Conservation (phyloP, 805 yeast genomes). For the Cyberlindnera xylosilytica region DNA sequence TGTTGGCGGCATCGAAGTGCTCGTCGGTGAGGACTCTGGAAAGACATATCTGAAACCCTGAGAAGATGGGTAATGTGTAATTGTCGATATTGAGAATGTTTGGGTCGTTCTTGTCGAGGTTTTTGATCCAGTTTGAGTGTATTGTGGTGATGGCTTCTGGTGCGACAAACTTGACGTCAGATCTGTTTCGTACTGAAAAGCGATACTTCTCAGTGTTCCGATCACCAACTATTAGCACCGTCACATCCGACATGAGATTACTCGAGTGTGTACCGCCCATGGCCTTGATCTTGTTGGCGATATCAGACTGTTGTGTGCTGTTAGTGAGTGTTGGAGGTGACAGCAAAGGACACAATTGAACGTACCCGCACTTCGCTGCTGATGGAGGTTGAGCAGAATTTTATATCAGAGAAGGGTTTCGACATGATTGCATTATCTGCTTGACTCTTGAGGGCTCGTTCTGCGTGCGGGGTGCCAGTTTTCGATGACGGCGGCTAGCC, state of each 20-base stretch:
- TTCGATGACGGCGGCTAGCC: too few relatives aligned
- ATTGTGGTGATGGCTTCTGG: slow-evolving; percentile 43
- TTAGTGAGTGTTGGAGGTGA: neutral
- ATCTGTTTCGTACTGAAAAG: slow-evolving; percentile 47
- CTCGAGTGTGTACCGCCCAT: slow-evolving; percentile 59
- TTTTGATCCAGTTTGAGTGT: slow-evolving; percentile 51
- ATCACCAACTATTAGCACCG: slow-evolving; percentile 57
- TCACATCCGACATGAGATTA: slow-evolving; percentile 60
- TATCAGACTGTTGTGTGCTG: slow-evolving; percentile 26
- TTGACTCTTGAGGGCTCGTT: neutral
- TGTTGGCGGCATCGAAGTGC: slow-evolving; percentile 24
- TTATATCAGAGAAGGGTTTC: slow-evolving; percentile 20
- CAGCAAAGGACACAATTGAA: neutral
- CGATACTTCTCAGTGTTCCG: slow-evolving; percentile 53
- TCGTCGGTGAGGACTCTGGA: slow-evolving; percentile 32
- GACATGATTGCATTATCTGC: slow-evolving; percentile 13
- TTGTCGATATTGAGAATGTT: slow-evolving; percentile 23
- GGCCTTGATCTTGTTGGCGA: slow-evolving; percentile 43
- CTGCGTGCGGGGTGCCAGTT: neutral
- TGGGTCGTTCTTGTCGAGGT: slow-evolving; percentile 36
- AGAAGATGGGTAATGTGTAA: slow-evolving; percentile 41
- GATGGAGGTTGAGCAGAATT: slow-evolving; percentile 28
- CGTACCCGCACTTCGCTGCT: slow-evolving; percentile 21
- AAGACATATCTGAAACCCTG: slow-evolving; percentile 36
- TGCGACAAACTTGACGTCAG: slow-evolving; percentile 54